Evolutionary conservation across 495 filamentous ascomycete species (phyloP).

Genomic region (Oleoguttula mirabilis): DNA sequence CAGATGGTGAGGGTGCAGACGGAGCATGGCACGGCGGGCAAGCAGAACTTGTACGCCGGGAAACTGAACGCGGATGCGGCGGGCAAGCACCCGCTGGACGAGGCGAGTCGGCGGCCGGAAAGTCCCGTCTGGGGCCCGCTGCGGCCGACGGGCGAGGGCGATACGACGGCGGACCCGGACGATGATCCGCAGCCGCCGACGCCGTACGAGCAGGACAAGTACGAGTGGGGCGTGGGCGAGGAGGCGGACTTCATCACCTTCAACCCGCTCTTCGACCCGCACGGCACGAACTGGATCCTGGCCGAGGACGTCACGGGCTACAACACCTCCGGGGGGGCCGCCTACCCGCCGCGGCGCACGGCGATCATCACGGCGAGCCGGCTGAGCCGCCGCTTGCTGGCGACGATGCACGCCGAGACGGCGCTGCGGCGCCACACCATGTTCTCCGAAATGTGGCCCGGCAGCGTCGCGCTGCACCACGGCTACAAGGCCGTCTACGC

Average conservation of each 20-base stretch:
- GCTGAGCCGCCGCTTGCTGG: conserved; percentile 67
- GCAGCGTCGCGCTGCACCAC: conserved; percentile 75
- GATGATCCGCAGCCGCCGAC: conserved; percentile 59
- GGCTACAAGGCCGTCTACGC: conserved; percentile 91
- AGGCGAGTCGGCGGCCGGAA: conserved; percentile 45
- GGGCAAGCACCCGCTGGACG: conserved; percentile 25
- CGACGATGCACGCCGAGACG: conserved; percentile 83
- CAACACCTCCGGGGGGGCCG: conserved; percentile 46
- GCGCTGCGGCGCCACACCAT: conserved; percentile 69
- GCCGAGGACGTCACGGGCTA: conserved; percentile 85
- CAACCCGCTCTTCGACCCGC: conserved; percentile 87
- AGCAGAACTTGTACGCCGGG: conserved; percentile 52
- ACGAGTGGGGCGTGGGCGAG: conserved; percentile 81
- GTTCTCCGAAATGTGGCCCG: conserved; percentile 95
- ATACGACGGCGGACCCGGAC: conserved; percentile 57
- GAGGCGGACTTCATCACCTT: conserved; percentile 89
- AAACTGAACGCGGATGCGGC: conserved; percentile 28
- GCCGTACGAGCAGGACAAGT: conserved; percentile 63
- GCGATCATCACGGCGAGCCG: conserved; percentile 80
- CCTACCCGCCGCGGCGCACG: conserved; percentile 53
- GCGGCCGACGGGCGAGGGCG: conserved; percentile 43
- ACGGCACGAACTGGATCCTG: conserved; percentile 77
- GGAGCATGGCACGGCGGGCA: conserved; percentile 62
- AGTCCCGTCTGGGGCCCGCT: conserved; percentile 78
- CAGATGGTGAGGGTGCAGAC: conserved; percentile 87